These are phyloP conservation scores for Mortierella antarctica DNA, from an alignment of 192 early-diverging fungal genomes.

Conservation along the genomic window DNA sequence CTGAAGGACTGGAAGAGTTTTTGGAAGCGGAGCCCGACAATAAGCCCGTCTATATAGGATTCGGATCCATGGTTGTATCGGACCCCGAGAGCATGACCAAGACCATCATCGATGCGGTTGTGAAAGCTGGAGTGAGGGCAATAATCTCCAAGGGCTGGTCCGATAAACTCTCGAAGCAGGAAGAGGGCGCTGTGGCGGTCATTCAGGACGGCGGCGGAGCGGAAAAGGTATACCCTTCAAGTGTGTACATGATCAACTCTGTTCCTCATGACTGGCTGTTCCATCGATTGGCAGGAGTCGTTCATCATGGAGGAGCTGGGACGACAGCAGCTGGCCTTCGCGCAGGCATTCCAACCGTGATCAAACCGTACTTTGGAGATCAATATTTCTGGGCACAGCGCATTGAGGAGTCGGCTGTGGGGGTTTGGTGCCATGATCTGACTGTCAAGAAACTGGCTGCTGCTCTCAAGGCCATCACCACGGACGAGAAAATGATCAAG, in stretches of 20 bases:
- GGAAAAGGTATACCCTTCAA: slow-evolving; percentile 58
- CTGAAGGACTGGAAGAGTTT: slow-evolving; percentile 65
- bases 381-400: slow-evolving; percentile 81
- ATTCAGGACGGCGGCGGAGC: slow-evolving; percentile 25
- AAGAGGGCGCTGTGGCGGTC: slow-evolving; percentile 9
- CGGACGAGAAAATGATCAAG: slow-evolving; percentile 65
- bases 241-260: slow-evolving; percentile 65
- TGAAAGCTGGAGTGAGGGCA: slow-evolving; percentile 69
- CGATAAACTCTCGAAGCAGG: slow-evolving; percentile 53
- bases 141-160: slow-evolving; percentile 83
- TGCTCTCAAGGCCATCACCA: slow-evolving; percentile 62
- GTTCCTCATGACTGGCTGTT: slow-evolving; percentile 88
- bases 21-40: slow-evolving; percentile 55
- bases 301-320: slow-evolving; percentile 86
- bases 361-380: slow-evolving; percentile 79
- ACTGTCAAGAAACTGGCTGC: slow-evolving; percentile 61
- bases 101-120: slow-evolving; percentile 71
- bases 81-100: slow-evolving; percentile 74
- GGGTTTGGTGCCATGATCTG: slow-evolving; percentile 65
- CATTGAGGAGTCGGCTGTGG: slow-evolving; percentile 70
- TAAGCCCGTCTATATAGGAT: slow-evolving; percentile 78
- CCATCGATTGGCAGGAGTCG: slow-evolving; percentile 66
- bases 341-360: slow-evolving; percentile 74
- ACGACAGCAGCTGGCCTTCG: slow-evolving; percentile 80
- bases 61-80: slow-evolving; percentile 81